These are phyloP conservation scores for Phytophthora megakarya DNA, from an alignment of 352 stramenopile species.

Conservation along the genomic window DNA sequence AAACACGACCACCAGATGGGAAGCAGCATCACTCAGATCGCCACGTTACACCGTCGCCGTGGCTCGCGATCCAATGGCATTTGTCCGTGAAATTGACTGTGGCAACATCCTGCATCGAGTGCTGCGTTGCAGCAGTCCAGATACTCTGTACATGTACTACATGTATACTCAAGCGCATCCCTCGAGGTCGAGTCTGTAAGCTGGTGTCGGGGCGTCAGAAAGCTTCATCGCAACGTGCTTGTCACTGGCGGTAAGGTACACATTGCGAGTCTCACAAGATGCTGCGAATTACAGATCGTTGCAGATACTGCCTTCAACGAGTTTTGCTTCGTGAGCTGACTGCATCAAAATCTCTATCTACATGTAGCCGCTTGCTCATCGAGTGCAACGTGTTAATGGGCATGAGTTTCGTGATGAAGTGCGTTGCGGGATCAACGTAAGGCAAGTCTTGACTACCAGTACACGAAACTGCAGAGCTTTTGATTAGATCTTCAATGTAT, in stretches of 20 bases:
- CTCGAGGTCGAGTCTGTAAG: not conserved
- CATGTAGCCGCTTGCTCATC: constrained; percentile 11
- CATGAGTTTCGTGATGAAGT: not conserved
- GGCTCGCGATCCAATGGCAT: not conserved
- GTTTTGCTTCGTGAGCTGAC: not conserved
- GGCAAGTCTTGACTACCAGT: too few relatives aligned
- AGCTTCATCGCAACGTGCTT: not conserved
- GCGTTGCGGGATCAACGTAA: too few relatives aligned
- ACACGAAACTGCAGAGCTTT: too few relatives aligned
- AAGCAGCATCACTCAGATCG: constrained; percentile 17
- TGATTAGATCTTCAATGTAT: too few relatives aligned
- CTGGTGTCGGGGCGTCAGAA: constrained; percentile 10
- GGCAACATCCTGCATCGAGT: not conserved
- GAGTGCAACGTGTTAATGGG: constrained; percentile 17
- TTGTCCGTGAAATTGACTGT: not conserved
- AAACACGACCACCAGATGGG: constrained; percentile 26
- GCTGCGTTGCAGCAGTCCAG: constrained; percentile 7
- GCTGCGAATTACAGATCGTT: not conserved
- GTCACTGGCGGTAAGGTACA: too few relatives aligned
- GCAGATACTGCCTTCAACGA: constrained; percentile 1
- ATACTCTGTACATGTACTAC: too few relatives aligned
- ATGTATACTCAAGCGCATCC: constrained; percentile 12
- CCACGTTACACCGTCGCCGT: constrained; percentile 2
- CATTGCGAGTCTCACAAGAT: not conserved
- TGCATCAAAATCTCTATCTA: constrained; percentile 16